A percentile compares a stretch with the other conserved stretches of the same genome.
Evolutionary conservation across 1,284 basidiomycete species (phyloP).

Genomic region (Tilletia setariae): DNA sequence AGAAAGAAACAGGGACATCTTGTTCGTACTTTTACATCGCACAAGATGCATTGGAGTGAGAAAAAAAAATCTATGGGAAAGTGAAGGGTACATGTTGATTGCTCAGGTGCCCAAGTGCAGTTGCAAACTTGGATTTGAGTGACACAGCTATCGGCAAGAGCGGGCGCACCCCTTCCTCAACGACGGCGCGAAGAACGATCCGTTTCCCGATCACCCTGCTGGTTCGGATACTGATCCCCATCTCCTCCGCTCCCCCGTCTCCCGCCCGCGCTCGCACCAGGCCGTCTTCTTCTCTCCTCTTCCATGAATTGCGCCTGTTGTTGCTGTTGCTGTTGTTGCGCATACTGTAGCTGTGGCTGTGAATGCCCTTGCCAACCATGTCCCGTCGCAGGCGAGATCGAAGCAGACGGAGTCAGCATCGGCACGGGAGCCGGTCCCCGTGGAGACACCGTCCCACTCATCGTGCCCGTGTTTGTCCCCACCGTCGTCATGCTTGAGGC

Average conservation of each 20-base stretch:
- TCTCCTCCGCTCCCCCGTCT: neutral
- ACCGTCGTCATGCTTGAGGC: neutral
- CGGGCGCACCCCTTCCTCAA: too few relatives aligned
- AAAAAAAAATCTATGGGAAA: too few relatives aligned
- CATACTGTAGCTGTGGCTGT: too few relatives aligned
- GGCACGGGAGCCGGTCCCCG: neutral
- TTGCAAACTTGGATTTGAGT: too few relatives aligned
- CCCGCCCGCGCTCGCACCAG: neutral
- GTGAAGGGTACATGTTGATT: too few relatives aligned
- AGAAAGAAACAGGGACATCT: neutral
- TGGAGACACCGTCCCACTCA: constrained; percentile 5
- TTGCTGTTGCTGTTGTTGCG: too few relatives aligned
- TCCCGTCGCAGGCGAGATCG: constrained; percentile 6
- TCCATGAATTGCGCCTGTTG: neutral
- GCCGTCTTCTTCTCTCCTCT: neutral
- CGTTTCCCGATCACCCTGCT: too few relatives aligned
- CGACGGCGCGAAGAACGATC: too few relatives aligned
- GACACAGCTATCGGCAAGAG: too few relatives aligned
- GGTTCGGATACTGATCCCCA: too few relatives aligned
- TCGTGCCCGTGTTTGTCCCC: neutral
- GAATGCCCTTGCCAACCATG: neutral
- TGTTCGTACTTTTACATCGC: neutral
- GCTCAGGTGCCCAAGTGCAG: too few relatives aligned
- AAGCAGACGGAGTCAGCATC: neutral
- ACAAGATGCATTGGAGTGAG: too few relatives aligned